Percentiles rank a stretch among this genome's conserved stretches.
These are phyloP conservation scores for Talaromyces sp. DNA, from an alignment of 2,329 filamentous ascomycete species.

Conservation along the genomic window DNA sequence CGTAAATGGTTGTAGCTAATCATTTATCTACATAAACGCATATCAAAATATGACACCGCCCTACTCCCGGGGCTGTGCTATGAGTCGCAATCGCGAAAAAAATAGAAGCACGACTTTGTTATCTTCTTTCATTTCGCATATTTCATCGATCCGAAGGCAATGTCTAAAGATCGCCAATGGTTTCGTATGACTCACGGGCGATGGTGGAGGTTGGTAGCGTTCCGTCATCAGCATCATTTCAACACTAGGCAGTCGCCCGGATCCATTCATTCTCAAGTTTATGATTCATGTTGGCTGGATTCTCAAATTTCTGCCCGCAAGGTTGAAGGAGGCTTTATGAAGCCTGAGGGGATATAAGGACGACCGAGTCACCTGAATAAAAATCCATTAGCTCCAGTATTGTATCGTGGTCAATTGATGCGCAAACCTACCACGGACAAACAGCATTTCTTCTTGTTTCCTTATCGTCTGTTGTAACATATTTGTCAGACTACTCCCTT, in stretches of 20 bases:
- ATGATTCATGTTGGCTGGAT: neutral
- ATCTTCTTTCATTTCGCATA: neutral
- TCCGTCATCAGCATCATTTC: neutral
- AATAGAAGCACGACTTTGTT: neutral
- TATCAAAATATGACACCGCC: neutral
- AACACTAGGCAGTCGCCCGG: neutral
- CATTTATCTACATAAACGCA: constrained; percentile 2
- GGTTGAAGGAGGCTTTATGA: constrained; percentile 25
- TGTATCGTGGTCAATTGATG: neutral
- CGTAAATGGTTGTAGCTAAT: neutral
- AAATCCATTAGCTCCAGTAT: neutral
- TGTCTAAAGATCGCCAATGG: neutral
- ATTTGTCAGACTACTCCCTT: constrained; percentile 5
- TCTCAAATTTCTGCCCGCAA: no score
- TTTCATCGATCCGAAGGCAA: neutral
- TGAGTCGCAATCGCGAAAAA: neutral
- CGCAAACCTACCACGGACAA: constrained; percentile 73
- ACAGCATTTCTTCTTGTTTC: constrained; percentile 98
- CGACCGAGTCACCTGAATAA: constrained; percentile 65
- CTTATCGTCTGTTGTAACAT: constrained; percentile 66
- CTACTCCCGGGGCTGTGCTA: neutral
- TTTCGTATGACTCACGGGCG: constrained; percentile 3
- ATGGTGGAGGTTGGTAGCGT: neutral
- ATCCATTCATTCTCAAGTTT: neutral
- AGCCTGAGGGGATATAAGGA: constrained; percentile 64